phyloP scores from a whole-genome alignment of 306 rosid genomes.

The Cicer cuneatum region DNA sequence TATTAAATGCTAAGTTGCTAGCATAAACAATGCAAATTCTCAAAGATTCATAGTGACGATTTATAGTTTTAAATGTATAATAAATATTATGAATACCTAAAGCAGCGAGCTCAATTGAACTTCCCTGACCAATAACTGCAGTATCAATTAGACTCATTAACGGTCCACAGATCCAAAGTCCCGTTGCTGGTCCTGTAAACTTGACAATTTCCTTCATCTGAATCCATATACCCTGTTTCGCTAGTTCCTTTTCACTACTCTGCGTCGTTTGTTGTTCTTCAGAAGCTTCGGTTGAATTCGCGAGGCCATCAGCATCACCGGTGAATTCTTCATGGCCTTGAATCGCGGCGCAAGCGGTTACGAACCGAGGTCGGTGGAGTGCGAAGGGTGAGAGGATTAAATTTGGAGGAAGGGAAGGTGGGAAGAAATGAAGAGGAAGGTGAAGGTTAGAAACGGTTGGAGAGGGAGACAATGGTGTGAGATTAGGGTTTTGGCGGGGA shows the following conservation, averaged over 20 bases:
- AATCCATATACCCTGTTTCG: conserved; percentile 55
- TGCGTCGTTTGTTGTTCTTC: conserved; percentile 24
- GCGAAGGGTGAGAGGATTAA: conserved; percentile 22
- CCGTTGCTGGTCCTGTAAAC: conserved; percentile 83
- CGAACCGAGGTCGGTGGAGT: conserved; percentile 3
- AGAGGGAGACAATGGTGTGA: conserved; percentile 34
- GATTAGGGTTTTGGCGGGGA: conserved; percentile 49
- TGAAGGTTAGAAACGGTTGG: conserved; percentile 30
- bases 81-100: conserved; percentile 50
- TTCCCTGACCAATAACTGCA: conserved; percentile 84
- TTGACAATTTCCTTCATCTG: conserved; percentile 75
- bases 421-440: conserved; percentile 3
- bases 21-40: background rate
- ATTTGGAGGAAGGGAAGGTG: conserved; percentile 46
- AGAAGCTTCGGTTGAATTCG: background rate
- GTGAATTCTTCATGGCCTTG: conserved; percentile 36
- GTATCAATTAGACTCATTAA: conserved; percentile 91
- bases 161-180: conserved; percentile 86
- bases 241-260: conserved; percentile 49
- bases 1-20: background rate
- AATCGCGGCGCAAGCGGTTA: conserved; percentile 41
- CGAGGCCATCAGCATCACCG: background rate
- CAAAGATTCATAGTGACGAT: background rate
- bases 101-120: conserved; percentile 94
- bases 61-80: background rate